These are phyloP conservation scores for Podospora conica DNA, from an alignment of 495 filamentous ascomycete genomes.

Conservation along the genomic window DNA sequence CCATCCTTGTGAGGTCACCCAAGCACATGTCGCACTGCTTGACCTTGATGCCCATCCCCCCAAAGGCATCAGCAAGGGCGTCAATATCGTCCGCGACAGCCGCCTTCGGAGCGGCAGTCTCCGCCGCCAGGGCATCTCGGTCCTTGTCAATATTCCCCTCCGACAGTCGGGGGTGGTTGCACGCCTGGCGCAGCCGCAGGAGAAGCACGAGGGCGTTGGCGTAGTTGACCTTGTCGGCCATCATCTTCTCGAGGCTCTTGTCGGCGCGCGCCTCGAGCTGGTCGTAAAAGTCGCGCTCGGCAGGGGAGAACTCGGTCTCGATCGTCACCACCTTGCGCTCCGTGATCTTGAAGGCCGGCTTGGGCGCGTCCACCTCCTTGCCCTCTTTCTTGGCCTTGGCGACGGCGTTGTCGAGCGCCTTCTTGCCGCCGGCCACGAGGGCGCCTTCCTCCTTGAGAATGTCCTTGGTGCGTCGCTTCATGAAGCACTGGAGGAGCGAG, in stretches of 20 bases:
- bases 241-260: conserved; percentile 79
- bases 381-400: conserved; percentile 44
- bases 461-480: conserved; percentile 96
- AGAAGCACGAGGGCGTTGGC: conserved; percentile 74
- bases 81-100: conserved; percentile 57
- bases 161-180: conserved; percentile 86
- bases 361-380: conserved; percentile 35
- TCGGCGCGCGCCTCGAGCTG: conserved; percentile 78
- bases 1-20: conserved; percentile 55
- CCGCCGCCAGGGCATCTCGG: conserved; percentile 71
- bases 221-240: conserved; percentile 53
- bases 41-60: conserved; percentile 69
- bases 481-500: conserved; percentile 77
- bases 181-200: conserved; percentile 81
- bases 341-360: conserved; percentile 72
- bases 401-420: conserved; percentile 36
- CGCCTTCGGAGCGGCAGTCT: conserved; percentile 44
- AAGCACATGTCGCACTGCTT: conserved; percentile 90
- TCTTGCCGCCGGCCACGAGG: conserved; percentile 61
- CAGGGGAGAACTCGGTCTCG: conserved; percentile 67
- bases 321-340: conserved; percentile 81
- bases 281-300: conserved; percentile 79
- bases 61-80: conserved; percentile 77
- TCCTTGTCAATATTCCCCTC: conserved; percentile 80
- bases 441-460: conserved; percentile 79